phyloP scores from a whole-genome alignment of 129 eudicot genomes.

The Arctium lappa region DNA sequence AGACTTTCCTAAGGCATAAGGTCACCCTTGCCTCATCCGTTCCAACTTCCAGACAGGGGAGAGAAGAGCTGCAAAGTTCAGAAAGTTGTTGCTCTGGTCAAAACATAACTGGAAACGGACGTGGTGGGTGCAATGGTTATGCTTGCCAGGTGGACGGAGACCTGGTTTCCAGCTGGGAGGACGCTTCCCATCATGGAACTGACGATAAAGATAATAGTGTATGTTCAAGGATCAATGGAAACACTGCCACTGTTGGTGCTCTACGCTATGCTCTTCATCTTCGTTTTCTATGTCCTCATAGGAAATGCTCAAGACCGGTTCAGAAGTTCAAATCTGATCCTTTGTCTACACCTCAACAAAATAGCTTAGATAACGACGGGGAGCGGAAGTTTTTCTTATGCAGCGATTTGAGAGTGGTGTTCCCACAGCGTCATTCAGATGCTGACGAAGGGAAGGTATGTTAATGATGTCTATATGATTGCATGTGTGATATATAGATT shows the following conservation, averaged over 20 bases:
- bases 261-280: slow-evolving; percentile 91
- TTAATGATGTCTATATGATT: neutral
- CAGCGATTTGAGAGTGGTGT: slow-evolving; percentile 73
- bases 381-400: slow-evolving; percentile 54
- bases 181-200: slow-evolving; percentile 14
- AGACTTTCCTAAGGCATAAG: slow-evolving; percentile 86
- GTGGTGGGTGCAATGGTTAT: slow-evolving; percentile 25
- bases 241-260: slow-evolving; percentile 45
- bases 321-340: slow-evolving; percentile 36
- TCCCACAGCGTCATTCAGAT: slow-evolving; percentile 84
- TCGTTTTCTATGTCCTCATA: slow-evolving; percentile 70
- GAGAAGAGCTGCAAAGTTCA: slow-evolving; percentile 26
- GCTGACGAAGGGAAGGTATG: slow-evolving; percentile 90
- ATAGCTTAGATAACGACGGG: slow-evolving; percentile 16
- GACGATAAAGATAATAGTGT: slow-evolving; percentile 29
- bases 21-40: slow-evolving; percentile 54
- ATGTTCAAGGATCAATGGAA: slow-evolving; percentile 49
- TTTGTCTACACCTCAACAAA: slow-evolving; percentile 21
- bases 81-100: slow-evolving; percentile 31
- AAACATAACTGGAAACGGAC: slow-evolving; percentile 17
- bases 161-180: slow-evolving; percentile 29
- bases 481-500: neutral
- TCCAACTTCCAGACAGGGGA: slow-evolving; percentile 19
- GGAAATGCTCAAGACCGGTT: slow-evolving; percentile 38
- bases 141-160: slow-evolving; percentile 34